These are phyloP conservation scores for Phialocephala subalpina DNA, from an alignment of 2,329 filamentous ascomycete species.

Conservation along the genomic window DNA sequence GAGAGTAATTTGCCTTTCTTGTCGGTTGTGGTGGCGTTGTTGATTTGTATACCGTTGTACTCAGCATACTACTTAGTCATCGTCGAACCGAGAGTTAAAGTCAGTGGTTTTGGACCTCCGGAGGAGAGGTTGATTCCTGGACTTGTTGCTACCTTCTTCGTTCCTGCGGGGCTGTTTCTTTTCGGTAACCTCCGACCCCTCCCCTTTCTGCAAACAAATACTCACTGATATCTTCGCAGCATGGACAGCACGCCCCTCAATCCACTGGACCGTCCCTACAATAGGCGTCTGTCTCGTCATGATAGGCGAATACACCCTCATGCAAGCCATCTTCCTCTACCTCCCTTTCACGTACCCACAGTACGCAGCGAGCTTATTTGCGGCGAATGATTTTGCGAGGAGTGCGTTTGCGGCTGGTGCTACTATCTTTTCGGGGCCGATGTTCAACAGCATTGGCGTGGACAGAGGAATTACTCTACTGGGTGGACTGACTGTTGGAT, in stretches of 20 bases:
- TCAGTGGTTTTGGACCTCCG: slow-evolving; percentile 55
- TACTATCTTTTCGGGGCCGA: slow-evolving; percentile 52
- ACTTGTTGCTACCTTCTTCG: slow-evolving; percentile 55
- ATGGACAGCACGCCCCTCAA: slow-evolving; percentile 57
- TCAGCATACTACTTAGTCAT: slow-evolving; percentile 57
- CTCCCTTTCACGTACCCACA: slow-evolving; percentile 61
- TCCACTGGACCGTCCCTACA: slow-evolving; percentile 62
- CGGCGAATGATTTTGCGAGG: slow-evolving; percentile 57
- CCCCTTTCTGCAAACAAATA: background rate
- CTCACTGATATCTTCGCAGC: background rate
- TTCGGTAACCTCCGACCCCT: slow-evolving; percentile 47
- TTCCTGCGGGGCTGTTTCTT: slow-evolving; percentile 65
- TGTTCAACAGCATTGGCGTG: slow-evolving; percentile 53
- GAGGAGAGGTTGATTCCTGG: slow-evolving; percentile 62
- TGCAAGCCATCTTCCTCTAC: slow-evolving; percentile 65
- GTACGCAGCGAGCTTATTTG: slow-evolving; percentile 65
- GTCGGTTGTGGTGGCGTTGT: slow-evolving; percentile 61
- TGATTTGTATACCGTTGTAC: slow-evolving; percentile 57
- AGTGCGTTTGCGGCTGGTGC: slow-evolving; percentile 51
- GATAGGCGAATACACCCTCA: slow-evolving; percentile 59
- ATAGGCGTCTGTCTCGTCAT: slow-evolving; percentile 61
- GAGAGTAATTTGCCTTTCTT: slow-evolving; percentile 65
- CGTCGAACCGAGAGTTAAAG: slow-evolving; percentile 49
- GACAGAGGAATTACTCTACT: slow-evolving; percentile 51
- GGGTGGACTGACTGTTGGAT: slow-evolving; percentile 41